These are phyloP conservation scores for Gliomastix tumulicola DNA, from an alignment of 2,329 filamentous ascomycete species.

Conservation along the genomic window DNA sequence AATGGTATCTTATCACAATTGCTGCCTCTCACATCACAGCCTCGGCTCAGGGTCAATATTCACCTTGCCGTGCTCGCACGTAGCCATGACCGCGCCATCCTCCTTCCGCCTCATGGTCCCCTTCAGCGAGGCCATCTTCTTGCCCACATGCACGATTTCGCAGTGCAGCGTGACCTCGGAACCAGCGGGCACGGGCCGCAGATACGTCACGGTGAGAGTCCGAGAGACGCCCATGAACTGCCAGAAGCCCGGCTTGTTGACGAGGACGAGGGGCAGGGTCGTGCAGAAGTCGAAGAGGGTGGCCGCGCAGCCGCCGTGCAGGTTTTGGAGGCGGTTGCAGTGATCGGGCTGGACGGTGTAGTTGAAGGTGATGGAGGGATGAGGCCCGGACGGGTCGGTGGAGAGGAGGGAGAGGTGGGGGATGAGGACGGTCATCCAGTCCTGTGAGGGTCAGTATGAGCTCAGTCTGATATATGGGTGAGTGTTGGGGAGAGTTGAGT, in stretches of 20 bases:
- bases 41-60: conserved; percentile 44
- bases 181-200: conserved; percentile 52
- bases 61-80: conserved; percentile 59
- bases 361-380: conserved; percentile 34
- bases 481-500: background rate
- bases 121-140: conserved; percentile 42
- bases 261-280: conserved; percentile 46
- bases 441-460: conserved; percentile 17
- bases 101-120: conserved; percentile 46
- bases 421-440: conserved; percentile 35
- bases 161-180: conserved; percentile 44
- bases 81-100: conserved; percentile 45
- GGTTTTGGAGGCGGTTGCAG: conserved; percentile 45
- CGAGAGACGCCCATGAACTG: conserved; percentile 55
- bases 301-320: conserved; percentile 58
- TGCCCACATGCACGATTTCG: conserved; percentile 51
- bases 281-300: conserved; percentile 64
- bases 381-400: conserved; percentile 20
- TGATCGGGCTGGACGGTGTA: conserved; percentile 43
- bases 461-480: no score
- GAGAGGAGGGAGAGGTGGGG: conserved; percentile 33
- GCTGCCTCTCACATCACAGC: no score
- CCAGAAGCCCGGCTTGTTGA: conserved; percentile 55
- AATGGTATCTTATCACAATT: no score
- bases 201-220: conserved; percentile 59